Evolutionary conservation across 305 asterid genomes (phyloP), one percentile per base, ranked within the genome.

Genomic region (Fraxinus platypoda): DNA sequence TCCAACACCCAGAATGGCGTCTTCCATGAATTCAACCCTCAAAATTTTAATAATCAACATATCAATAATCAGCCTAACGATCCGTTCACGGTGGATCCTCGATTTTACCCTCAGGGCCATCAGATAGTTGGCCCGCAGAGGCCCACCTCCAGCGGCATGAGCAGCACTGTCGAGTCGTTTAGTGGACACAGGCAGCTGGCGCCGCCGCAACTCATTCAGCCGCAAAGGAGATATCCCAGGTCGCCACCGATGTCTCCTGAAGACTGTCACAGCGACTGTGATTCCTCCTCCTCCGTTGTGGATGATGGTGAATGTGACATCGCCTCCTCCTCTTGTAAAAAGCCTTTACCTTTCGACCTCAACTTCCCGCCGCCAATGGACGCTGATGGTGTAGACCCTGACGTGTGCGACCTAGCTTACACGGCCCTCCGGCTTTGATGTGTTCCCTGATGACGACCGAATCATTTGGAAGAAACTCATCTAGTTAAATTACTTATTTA

Each of bases 381-480:
- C 73, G 83, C 84, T 9, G 52, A 11, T 41, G 52, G 52, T 41
- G 17, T 41, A 11, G 17, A 11, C 52, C 3, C 52, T 28, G 91
- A 87, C 35, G 81, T 87, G 33, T 91, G 88, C 34, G 93, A 93
- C 28, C 87, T 91, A 6, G 90, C 87, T 81, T 87, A 92, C 90
- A 90, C 93, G 57, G 86, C 92, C 13, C 91, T 93, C 49, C 88
- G 95, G 80, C 95, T 93, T 72, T 86, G 84, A 89, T 93, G 90
- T 78, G 54, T 72, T 37, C 46, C 54, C 9, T 79, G 81, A n/a
- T 41, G 79, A 46, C 74, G 73, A 35, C 68, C 15, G 26, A 25
- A 43, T 75, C 54, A 75, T 75, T 41, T 23, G 54, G 17, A 75
- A 3, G 38, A 46, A 85, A 13, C 38, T 17, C 79, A 13, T 26